These are phyloP conservation scores for Camellia granthamiana DNA, from an alignment of 148 eudicot genomes.

Conservation along the genomic window DNA sequence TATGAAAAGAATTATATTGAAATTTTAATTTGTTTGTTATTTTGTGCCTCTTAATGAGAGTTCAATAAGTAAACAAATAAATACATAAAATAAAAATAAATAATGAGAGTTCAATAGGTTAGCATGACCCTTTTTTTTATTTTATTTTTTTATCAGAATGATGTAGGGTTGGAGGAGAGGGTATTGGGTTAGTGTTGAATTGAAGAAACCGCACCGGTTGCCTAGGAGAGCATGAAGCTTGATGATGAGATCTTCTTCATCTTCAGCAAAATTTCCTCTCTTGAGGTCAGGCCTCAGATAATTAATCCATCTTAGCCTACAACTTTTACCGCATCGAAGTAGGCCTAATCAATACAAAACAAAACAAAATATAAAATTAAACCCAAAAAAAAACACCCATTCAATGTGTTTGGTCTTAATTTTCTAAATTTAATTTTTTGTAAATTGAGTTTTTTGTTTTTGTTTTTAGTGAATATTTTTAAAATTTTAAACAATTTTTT, in stretches of 20 bases:
- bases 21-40: too few relatives aligned
- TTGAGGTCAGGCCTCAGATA: conserved; percentile 28
- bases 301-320: conserved; percentile 29
- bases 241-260: conserved; percentile 37
- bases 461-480: too few relatives aligned
- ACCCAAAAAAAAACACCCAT: background rate
- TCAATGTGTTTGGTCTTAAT: too few relatives aligned
- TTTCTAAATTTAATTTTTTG: too few relatives aligned
- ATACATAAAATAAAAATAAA: too few relatives aligned
- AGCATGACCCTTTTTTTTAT: too few relatives aligned
- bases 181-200: background rate
- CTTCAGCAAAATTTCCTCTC: conserved; percentile 27
- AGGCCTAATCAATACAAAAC: conserved; percentile 12
- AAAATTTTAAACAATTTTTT: too few relatives aligned
- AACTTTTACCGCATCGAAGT: conserved; percentile 30
- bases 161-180: background rate
- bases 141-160: too few relatives aligned
- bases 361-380: background rate
- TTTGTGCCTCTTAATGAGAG: too few relatives aligned
- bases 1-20: too few relatives aligned
- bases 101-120: too few relatives aligned
- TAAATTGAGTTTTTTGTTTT: background rate
- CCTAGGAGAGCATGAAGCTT: conserved; percentile 34
- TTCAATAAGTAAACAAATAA: too few relatives aligned
- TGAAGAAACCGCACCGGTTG: conserved; percentile 16